Evolutionary conservation across 2,329 filamentous ascomycete species (phyloP).

Genomic region (Trichoderma cornu-damae): DNA sequence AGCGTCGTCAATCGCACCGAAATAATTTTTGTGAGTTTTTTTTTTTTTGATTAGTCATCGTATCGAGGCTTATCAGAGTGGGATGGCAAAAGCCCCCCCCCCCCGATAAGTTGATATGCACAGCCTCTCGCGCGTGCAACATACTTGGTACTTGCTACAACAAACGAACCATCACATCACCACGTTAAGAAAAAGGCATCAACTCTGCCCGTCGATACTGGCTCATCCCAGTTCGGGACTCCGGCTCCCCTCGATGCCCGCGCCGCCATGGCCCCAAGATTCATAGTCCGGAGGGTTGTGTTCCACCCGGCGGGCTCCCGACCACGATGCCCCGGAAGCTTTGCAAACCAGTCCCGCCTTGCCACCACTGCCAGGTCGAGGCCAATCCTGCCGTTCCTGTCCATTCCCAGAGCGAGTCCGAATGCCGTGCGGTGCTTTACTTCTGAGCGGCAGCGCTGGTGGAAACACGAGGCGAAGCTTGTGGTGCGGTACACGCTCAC

Average conservation of each 20-base stretch:
- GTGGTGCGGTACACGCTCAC: conserved; percentile 63
- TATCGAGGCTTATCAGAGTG: not conserved
- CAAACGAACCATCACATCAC: not conserved
- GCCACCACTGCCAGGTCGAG: conserved; percentile 30
- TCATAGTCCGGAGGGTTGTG: conserved; percentile 33
- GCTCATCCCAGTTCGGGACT: conserved; percentile 8
- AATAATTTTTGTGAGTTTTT: too few species aligned
- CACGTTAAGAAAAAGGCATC: not conserved
- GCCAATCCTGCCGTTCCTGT: conserved; percentile 45
- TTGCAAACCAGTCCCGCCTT: conserved; percentile 28
- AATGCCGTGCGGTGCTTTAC: conserved; percentile 67
- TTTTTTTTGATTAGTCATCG: not conserved
- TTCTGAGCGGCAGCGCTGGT: conserved; percentile 67
- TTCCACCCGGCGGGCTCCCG: conserved; percentile 21
- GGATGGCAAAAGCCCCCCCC: too few species aligned
- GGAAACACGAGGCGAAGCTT: conserved; percentile 65
- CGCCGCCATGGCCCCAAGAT: conserved; percentile 37
- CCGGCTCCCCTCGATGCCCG: conserved; percentile 16
- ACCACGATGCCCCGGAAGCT: conserved; percentile 25
- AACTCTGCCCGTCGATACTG: not conserved
- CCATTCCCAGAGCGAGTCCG: conserved; percentile 43
- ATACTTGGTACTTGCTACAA: not conserved
- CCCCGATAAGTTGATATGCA: not conserved
- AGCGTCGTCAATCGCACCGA: too few species aligned
- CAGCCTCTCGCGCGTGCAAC: not conserved